Percentiles rank a stretch among this genome's conserved stretches.
These are phyloP conservation scores for Trametes polyzona DNA, from an alignment of 1,284 basidiomycete species.

Conservation along the genomic window DNA sequence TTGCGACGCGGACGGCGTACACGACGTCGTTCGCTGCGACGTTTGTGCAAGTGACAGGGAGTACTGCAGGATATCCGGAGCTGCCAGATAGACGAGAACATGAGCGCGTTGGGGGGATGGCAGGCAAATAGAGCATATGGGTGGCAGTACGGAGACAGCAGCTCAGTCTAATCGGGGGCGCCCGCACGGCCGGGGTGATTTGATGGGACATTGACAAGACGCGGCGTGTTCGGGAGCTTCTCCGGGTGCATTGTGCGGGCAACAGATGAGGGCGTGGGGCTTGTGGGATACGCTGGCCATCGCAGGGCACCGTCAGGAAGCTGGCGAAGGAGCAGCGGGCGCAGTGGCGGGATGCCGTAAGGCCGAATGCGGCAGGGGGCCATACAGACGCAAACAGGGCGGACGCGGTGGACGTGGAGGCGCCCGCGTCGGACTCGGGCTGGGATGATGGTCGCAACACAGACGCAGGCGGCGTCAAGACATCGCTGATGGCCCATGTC, in stretches of 20 bases:
- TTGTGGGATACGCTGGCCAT: neutral
- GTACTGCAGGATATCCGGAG: neutral
- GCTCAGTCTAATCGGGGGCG: slow-evolving; percentile 7
- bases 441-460: slow-evolving; percentile 25
- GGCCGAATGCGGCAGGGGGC: neutral
- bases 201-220: neutral
- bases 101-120: neutral
- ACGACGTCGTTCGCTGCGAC: neutral
- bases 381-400: neutral
- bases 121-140: slow-evolving; percentile 18
- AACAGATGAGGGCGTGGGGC: neutral
- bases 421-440: no score
- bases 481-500: slow-evolving; percentile 24
- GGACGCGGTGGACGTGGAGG: neutral
- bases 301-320: neutral
- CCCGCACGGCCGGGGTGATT: neutral
- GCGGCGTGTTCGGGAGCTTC: neutral
- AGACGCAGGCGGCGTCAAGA: slow-evolving; percentile 20
- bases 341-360: slow-evolving; percentile 23
- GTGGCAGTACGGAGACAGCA: slow-evolving; percentile 14
- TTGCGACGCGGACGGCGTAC: neutral
- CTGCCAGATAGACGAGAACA: neutral
- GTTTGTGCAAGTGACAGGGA: neutral
- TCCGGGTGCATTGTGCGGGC: neutral
- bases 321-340: neutral